Evolutionary conservation across 2,329 filamentous ascomycete genomes (phyloP), one percentile per base, ranked within the genome.

Genomic region (Rhinocladiella mackenziei): DNA sequence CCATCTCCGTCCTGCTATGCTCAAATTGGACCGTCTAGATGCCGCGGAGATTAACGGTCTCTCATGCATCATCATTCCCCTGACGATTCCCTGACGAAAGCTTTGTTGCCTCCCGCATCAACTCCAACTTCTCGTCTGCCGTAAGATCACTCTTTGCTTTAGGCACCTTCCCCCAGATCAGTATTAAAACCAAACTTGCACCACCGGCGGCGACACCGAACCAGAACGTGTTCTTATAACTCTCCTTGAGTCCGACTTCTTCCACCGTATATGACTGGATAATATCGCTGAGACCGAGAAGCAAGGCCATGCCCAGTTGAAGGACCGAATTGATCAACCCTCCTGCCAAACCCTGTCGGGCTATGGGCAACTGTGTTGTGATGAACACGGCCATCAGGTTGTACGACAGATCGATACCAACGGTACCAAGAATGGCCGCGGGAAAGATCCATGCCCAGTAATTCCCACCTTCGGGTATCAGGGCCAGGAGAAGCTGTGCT

Each of bases 361-460:
- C 72, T 3, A 71, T 70, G 0, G 84, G 83, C 51, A 89, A 69
- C 10, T 76, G 77, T 0, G 84, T 88, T 0, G 84, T 88, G 61
- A 88, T 84, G 64, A 86, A 89, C 47, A 89, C 76, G 57, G 84
- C 89, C 13, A 81, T 77, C 1, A 89, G 76, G 58, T 83, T 87
- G 65, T 83, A 89, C 5, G 79, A 80, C 42, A 89, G 79, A 58
- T 91, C 86, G 47, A 89, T 80, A 13, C 82, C 84, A 23, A 89
- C 70, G 0, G 85, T 89, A 9, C 74, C 75, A 51, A 80, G 78
- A 3, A 76, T 65, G 68, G 72, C 74, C 1, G 65, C 48, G 29
- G 84, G 82, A 58, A 89, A 87, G 15, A 86, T 72, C 57, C 77
- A 89, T 0, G 81, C 76, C 86, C 85, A 91, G 69, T 84, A 84